Conservation (phyloP, 306 rosid species). For the Senna siamea region DNA sequence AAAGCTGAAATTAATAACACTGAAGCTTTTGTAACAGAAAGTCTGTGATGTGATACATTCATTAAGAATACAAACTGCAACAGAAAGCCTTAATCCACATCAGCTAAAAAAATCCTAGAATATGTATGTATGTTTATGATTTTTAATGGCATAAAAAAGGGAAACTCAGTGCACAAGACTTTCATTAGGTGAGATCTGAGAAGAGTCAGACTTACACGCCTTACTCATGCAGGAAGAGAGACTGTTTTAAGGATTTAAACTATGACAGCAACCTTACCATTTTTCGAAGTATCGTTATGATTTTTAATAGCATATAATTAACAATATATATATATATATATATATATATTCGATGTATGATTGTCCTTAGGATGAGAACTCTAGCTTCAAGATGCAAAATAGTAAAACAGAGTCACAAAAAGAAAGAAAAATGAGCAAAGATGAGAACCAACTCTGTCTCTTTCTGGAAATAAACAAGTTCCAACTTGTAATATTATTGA, state of each 20-base stretch:
- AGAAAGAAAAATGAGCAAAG: not conserved
- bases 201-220: no score
- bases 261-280: no score
- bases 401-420: not conserved
- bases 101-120: not conserved
- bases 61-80: not conserved
- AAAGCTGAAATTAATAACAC: conserved; percentile 26
- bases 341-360: no score
- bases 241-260: no score
- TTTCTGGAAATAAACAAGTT: not conserved
- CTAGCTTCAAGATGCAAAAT: conserved; percentile 9
- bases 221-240: no score
- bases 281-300: no score
- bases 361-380: not conserved
- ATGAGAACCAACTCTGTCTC: not conserved
- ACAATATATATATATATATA: no score
- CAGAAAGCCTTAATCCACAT: not conserved
- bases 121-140: no score
- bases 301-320: no score
- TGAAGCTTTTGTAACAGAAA: conserved; percentile 25
- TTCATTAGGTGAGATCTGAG: no score
- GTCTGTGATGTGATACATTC: not conserved
- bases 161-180: no score
- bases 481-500: not conserved
- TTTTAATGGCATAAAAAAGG: no score